These are phyloP conservation scores for Dinochytrium kinnereticum DNA, from an alignment of 371 early-diverging fungal species.

Conservation along the genomic window DNA sequence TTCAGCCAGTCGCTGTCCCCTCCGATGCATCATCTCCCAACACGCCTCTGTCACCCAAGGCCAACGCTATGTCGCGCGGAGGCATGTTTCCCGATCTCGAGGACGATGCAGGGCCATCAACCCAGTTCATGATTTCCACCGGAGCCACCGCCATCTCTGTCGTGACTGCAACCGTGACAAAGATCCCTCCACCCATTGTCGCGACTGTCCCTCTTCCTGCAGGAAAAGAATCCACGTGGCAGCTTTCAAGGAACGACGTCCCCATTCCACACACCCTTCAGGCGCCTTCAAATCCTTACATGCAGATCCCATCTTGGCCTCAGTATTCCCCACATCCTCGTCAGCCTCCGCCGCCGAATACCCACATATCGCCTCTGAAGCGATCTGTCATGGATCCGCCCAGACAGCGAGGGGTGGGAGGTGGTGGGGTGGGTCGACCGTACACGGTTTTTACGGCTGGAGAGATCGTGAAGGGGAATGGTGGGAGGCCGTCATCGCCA, in stretches of 20 bases:
- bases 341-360: slow-evolving; percentile 5
- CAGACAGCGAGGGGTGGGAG: not conserved
- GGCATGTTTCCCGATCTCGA: slow-evolving; percentile 1
- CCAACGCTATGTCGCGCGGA: not conserved
- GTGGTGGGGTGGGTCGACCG: not conserved
- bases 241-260: not conserved
- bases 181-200: not conserved
- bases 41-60: too few species aligned
- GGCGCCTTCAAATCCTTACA: not conserved
- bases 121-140: not conserved
- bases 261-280: not conserved
- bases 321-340: not conserved
- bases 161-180: too few species aligned
- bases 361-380: not conserved
- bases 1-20: too few species aligned
- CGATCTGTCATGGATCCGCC: slow-evolving; percentile 11
- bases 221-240: not conserved
- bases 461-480: not conserved
- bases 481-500: not conserved
- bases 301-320: slow-evolving; percentile 5
- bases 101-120: not conserved
- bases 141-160: not conserved
- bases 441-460: not conserved
- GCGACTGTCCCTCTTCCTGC: not conserved
- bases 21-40: too few species aligned